Base-by-base conservation (phyloP, 495 filamentous ascomycete species). In the Podospora appendiculata region DNA sequence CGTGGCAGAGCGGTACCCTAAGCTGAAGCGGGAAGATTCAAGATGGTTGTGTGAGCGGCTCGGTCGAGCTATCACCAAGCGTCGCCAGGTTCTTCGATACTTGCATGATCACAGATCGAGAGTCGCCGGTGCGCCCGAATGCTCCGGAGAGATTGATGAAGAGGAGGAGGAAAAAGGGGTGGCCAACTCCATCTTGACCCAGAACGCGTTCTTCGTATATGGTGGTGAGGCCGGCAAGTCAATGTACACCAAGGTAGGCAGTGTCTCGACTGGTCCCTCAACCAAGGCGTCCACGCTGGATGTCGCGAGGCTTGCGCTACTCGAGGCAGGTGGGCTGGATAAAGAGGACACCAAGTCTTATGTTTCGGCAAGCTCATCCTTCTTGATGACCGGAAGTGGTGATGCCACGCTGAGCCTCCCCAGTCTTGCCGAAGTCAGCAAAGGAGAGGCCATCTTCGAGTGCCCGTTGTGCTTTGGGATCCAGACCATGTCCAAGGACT, bases 61-160 rank as follows among this genome's bases (percentile, higher is more conserved):
- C 4, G 55, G 55, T 6, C 40, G 50, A 2, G 55, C 50, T 38
- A 58, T 53, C 41, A 47, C 55, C 12, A 50, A 58, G 18, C 51
- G 55, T 7, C 45, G 55, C 2, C 55, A 58, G 19, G 53, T 48
- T 35, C 8, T 58, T 13, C 39, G 41, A 1, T 53, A 58, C 14
- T 53, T 16, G 9, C 39, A 47, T n/a, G 46, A 58, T 8, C 50
- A n/a, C n/a, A n/a, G n/a, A 50, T 33, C 17, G 40, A 41, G 34
- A 36, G 11, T 36, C 34, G 34, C 34, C 11, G 34, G 34, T 36
- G 11, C 6, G 34, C 34, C 6, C 11, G 11, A 36, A 36, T 11
- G 11, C 34, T 36, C 34, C 34, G 11, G 6, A 6, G 6, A 36
- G 6, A 11, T 36, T 36, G 34, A 36, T 36, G 11, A 36, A 6